Conservation (phyloP, 805 yeast species). For the Metschnikowia proteae region DNA sequence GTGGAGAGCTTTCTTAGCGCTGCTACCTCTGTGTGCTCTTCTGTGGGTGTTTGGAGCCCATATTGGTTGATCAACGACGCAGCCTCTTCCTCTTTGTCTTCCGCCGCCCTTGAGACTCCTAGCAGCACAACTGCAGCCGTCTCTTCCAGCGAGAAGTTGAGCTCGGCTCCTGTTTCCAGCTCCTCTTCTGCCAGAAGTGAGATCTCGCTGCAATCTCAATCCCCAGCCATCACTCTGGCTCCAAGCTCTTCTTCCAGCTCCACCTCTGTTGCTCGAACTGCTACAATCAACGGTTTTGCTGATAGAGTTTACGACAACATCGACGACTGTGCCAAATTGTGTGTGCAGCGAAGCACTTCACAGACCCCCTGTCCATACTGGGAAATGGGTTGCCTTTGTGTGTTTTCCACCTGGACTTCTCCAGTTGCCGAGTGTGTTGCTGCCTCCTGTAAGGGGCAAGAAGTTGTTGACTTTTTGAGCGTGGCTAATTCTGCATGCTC, state of each 20-base stretch:
- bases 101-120: conserved; percentile 19
- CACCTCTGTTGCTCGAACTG: conserved; percentile 7
- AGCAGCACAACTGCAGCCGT: conserved; percentile 1
- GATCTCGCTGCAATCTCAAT: not conserved
- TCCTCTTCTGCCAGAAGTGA: not conserved
- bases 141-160: not conserved
- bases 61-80: conserved; percentile 27
- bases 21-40: conserved; percentile 29
- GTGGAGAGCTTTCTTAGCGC: conserved; percentile 25
- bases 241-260: conserved; percentile 1
- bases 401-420: conserved; percentile 9
- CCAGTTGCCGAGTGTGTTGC: conserved; percentile 13
- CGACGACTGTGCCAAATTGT: conserved; percentile 13
- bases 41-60: conserved; percentile 33
- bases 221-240: conserved; percentile 7
- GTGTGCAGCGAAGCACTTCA: conserved; percentile 9
- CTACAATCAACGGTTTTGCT: conserved; percentile 14
- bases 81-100: conserved; percentile 19
- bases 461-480: conserved; percentile 7
- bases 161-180: not conserved
- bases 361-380: conserved; percentile 14
- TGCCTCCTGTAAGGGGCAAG: conserved; percentile 9
- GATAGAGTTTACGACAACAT: conserved; percentile 11
- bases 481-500: conserved; percentile 13
- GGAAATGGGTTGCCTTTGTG: conserved; percentile 17